Evolutionary conservation across 768 basidiomycete species (phyloP).

Genomic region (Gymnopilus dilepis): DNA sequence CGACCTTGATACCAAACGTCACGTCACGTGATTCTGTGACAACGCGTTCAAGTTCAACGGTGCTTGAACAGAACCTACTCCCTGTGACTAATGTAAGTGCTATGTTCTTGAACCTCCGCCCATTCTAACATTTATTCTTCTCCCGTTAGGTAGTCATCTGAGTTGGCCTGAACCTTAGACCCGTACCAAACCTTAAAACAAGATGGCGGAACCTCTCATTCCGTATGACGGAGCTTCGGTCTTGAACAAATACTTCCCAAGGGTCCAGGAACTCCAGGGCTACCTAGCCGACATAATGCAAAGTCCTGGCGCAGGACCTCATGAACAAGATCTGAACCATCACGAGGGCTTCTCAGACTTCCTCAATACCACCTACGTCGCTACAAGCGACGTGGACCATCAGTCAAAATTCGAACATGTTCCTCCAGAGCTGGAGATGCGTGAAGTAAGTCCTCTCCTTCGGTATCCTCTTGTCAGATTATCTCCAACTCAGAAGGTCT

Average conservation of each 20-base stretch:
- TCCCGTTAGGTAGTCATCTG: no score
- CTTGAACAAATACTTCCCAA: conserved; percentile 49
- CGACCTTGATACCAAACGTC: conserved; percentile 8
- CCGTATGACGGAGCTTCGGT: conserved; percentile 32
- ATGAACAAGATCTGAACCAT: conserved; percentile 1
- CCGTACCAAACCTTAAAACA: not conserved
- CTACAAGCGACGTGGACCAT: conserved; percentile 30
- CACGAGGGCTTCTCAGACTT: conserved; percentile 16
- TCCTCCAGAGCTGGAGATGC: conserved; percentile 54
- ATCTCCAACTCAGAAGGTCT: conserved; percentile 45
- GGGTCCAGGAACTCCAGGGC: conserved; percentile 41
- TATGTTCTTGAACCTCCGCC: no score
- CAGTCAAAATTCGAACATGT: conserved; percentile 30
- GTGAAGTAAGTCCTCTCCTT: conserved; percentile 47
- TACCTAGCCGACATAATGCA: conserved; percentile 43
- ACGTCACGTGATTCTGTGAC: conserved; percentile 9
- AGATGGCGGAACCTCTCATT: not conserved
- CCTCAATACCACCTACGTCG: conserved; percentile 54
- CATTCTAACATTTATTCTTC: no score
- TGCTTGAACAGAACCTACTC: no score
- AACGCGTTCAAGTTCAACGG: not conserved
- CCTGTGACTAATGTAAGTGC: no score
- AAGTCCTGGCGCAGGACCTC: not conserved
- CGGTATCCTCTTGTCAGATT: not conserved
- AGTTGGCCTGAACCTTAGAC: no score